Evolutionary conservation across 2,329 filamentous ascomycete species (phyloP).

Genomic region (Orbilia blumenaviensis): DNA sequence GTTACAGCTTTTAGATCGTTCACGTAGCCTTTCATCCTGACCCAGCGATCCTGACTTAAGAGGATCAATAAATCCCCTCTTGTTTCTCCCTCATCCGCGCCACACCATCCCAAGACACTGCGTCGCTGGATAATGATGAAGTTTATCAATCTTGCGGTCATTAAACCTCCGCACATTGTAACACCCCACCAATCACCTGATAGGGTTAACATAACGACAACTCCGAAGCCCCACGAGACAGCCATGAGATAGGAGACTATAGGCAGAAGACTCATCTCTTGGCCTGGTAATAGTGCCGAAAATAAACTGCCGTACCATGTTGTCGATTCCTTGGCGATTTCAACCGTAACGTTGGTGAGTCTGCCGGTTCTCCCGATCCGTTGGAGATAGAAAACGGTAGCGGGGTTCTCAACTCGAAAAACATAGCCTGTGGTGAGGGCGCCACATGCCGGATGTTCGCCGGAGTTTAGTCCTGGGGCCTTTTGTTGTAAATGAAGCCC

Average conservation of each 20-base stretch:
- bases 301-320: conserved; percentile 58
- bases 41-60: conserved; percentile 65
- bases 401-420: conserved; percentile 63
- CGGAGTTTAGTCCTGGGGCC: conserved; percentile 65
- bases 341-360: conserved; percentile 68
- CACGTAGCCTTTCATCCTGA: conserved; percentile 67
- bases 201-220: conserved; percentile 62
- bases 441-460: conserved; percentile 62
- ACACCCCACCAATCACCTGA: conserved; percentile 67
- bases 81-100: conserved; percentile 60
- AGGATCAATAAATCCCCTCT: conserved; percentile 66
- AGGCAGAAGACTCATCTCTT: conserved; percentile 64
- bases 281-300: not conserved
- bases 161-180: conserved; percentile 64
- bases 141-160: conserved; percentile 68
- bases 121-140: conserved; percentile 69
- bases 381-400: conserved; percentile 68
- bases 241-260: conserved; percentile 63
- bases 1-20: conserved; percentile 71
- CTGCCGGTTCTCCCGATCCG: conserved; percentile 68
- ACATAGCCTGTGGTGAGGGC: conserved; percentile 63
- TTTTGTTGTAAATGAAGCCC: conserved; percentile 71
- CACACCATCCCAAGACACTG: conserved; percentile 60
- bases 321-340: conserved; percentile 59
- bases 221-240: not conserved